Conservation (phyloP, 1,284 basidiomycete species). For the Papiliotrema terrestris region DNA sequence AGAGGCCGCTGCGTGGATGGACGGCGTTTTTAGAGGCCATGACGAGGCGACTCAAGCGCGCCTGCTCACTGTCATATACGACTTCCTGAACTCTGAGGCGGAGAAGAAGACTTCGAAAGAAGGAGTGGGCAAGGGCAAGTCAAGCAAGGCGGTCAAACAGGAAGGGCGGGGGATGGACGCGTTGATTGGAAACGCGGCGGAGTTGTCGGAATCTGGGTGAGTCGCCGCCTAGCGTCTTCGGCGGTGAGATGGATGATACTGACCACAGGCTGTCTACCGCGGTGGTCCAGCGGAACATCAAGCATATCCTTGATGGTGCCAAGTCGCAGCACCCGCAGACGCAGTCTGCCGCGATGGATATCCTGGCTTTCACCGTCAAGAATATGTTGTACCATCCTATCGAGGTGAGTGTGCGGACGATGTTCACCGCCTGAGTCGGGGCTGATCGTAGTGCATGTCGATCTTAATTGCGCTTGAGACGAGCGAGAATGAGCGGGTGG, state of each 20-base stretch:
- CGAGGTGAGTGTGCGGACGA: slow-evolving; percentile 54
- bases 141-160: slow-evolving; percentile 11
- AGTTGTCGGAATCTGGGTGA: slow-evolving; percentile 92
- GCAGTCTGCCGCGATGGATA: slow-evolving; percentile 82
- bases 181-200: slow-evolving; percentile 88
- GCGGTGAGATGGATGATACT: neutral
- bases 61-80: slow-evolving; percentile 81
- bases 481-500: slow-evolving; percentile 60
- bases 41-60: slow-evolving; percentile 69
- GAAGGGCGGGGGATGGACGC: slow-evolving; percentile 72
- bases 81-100: slow-evolving; percentile 78
- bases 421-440: slow-evolving; percentile 1
- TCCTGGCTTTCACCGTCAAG: slow-evolving; percentile 85
- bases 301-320: slow-evolving; percentile 74
- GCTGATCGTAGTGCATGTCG: slow-evolving; percentile 68
- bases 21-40: slow-evolving; percentile 69
- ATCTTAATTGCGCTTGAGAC: slow-evolving; percentile 92
- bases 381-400: slow-evolving; percentile 95
- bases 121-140: slow-evolving; percentile 3
- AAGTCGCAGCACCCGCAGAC: slow-evolving; percentile 66
- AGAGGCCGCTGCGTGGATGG: slow-evolving; percentile 78
- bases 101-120: slow-evolving; percentile 57
- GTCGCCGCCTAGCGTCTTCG: slow-evolving; percentile 20
- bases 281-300: slow-evolving; percentile 86
- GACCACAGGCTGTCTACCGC: slow-evolving; percentile 77